Percentiles rank a stretch among this genome's conserved stretches.
These are phyloP conservation scores for Delonix regia DNA, from an alignment of 306 rosid genomes.

Conservation along the genomic window DNA sequence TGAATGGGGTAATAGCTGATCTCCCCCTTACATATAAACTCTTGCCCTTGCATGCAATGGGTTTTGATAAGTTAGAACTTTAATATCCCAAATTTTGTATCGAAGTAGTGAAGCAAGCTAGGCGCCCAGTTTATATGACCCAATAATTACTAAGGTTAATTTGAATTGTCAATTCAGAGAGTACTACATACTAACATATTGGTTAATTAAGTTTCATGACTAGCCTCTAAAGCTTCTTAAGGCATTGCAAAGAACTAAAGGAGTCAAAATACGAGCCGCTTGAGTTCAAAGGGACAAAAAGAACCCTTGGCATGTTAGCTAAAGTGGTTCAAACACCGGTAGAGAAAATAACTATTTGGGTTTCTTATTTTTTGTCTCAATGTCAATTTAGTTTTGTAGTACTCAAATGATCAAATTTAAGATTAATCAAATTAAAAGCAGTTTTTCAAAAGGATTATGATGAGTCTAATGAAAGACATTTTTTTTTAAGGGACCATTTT, in stretches of 20 bases:
- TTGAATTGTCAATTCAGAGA: neutral
- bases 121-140: neutral
- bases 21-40: neutral
- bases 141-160: neutral
- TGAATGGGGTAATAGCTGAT: neutral
- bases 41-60: neutral
- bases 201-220: neutral
- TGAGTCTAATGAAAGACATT: no score
- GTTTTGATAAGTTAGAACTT: neutral
- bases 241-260: neutral
- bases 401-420: no score
- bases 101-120: neutral
- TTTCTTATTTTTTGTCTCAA: no score
- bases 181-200: no score
- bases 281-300: neutral
- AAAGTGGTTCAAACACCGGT: neutral
- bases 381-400: no score
- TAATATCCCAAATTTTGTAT: neutral
- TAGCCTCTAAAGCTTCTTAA: neutral
- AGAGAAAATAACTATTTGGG: no score
- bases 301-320: neutral
- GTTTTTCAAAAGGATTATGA: no score
- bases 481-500: no score
- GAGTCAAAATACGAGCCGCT: neutral
- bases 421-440: no score